Conservation (phyloP, 495 filamentous ascomycete species). For the Parathielavia appendiculata region DNA sequence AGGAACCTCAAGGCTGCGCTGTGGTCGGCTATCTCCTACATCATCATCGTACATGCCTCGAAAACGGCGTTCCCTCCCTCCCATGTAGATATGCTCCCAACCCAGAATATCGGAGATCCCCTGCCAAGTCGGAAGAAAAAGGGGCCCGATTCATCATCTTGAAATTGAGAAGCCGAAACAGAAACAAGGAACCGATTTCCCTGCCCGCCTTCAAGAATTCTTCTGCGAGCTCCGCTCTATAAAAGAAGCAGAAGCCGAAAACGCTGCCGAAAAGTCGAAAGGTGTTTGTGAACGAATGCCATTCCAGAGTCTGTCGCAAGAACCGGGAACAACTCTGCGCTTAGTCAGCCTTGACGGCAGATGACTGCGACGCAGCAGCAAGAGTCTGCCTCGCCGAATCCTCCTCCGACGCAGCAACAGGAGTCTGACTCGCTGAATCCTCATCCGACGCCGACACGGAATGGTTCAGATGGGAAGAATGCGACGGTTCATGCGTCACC, state of each 20-base stretch:
- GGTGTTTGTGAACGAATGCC: neutral
- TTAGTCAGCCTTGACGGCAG: neutral
- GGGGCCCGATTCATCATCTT: too few relatives aligned
- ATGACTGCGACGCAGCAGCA: neutral
- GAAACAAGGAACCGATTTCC: too few relatives aligned
- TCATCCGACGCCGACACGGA: constrained; percentile 21
- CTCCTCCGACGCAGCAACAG: constrained; percentile 10
- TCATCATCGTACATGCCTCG: neutral
- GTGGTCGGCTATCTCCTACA: too few relatives aligned
- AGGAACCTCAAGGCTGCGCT: neutral
- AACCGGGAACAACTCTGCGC: neutral
- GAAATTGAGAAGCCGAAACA: too few relatives aligned
- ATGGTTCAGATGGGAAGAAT: constrained; percentile 29
- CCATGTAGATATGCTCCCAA: neutral
- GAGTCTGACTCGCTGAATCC: constrained; percentile 2
- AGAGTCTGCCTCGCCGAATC: constrained; percentile 5
- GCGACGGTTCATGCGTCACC: constrained; percentile 34
- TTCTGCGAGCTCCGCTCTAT: too few relatives aligned
- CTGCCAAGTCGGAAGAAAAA: too few relatives aligned
- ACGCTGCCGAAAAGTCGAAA: too few relatives aligned
- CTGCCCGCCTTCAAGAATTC: too few relatives aligned
- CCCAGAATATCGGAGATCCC: neutral
- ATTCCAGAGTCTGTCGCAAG: neutral
- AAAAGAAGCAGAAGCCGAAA: too few relatives aligned
- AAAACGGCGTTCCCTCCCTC: neutral